Evolutionary conservation across 352 stramenopile species (phyloP).

Genomic region (Phytophthora megakarya): DNA sequence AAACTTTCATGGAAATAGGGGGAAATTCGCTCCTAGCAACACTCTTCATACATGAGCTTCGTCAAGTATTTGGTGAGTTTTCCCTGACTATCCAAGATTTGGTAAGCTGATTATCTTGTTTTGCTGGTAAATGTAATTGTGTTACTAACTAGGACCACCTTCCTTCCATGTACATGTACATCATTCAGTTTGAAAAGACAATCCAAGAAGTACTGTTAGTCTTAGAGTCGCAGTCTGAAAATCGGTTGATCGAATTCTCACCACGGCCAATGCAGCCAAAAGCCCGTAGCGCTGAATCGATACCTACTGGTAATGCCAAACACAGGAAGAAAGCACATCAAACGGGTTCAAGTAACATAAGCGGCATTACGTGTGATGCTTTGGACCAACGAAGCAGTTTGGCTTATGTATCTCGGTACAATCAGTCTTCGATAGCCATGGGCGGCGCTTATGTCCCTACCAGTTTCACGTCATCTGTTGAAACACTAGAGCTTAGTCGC

Average conservation of each 20-base stretch:
- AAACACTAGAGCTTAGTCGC: background rate
- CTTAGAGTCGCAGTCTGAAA: background rate
- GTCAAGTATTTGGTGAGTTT: constrained; percentile 20
- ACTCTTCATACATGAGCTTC: constrained; percentile 51
- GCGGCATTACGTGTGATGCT: background rate
- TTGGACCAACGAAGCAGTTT: background rate
- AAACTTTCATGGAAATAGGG: constrained; percentile 51
- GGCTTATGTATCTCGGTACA: constrained; percentile 33
- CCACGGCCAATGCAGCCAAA: background rate
- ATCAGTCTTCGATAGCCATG: constrained; percentile 27
- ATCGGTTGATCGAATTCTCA: background rate
- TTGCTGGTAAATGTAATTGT: background rate
- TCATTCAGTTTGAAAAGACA: constrained; percentile 32
- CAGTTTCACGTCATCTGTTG: constrained; percentile 8
- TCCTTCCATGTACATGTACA: background rate
- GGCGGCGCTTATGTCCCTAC: constrained; percentile 19
- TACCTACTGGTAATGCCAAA: constrained; percentile 7
- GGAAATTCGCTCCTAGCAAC: constrained; percentile 61
- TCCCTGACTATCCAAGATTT: constrained; percentile 24
- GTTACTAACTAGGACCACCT: constrained; percentile 1
- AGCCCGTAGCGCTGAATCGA: background rate
- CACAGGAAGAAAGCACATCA: constrained; percentile 19
- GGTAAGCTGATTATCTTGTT: constrained; percentile 24
- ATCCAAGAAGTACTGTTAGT: constrained; percentile 18
- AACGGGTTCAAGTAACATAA: background rate